Base-by-base conservation (phyloP, 2,329 filamentous ascomycete species). In the Ascochyta pisi region DNA sequence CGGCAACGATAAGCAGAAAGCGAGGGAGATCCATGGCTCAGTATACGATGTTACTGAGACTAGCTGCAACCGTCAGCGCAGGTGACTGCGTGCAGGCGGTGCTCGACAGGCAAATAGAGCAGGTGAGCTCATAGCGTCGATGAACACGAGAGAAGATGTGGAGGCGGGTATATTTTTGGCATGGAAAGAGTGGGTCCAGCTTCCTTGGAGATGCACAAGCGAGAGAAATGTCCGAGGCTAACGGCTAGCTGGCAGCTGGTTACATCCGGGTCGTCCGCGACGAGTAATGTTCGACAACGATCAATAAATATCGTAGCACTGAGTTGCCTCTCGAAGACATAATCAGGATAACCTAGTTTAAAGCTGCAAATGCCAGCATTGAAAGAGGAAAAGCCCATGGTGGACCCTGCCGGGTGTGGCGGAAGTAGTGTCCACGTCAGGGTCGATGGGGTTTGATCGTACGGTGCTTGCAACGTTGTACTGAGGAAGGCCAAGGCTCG, bases 151-250 rank as follows among this genome's bases (percentile, higher is more conserved):
- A 61, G 53, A 53, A 24, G 54, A 61, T 59, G 67, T 65, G 66
- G 68, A 63, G 62, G 60, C 43, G 50, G 7, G 49, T 50, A 41
- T 75, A 73, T 73, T 73, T 73, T 74, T 73, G 65, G 70, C 53
- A 64, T 38, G 50, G 29, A 53, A 48, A 60, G 57, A 62, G 58
- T 63, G 65, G 67, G 61, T 57, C 51, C 40, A 63, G 61, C 58
- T 41, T 53, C 56, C 51, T 50, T 61, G 34, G 55, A 53, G 55
- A 56, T 47, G 43, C 45, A 61, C 55, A 68, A 63, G 62, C 65
- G 65, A 71, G 50, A 55, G 58, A 65, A 69, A 58, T 53, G 49
- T 50, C 70, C 67, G 67, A 64, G 50, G 60, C 64, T 66, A 66
- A 57, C 50, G 57, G 58, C 61, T 48, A 42, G 47, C 12, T 46